Evolutionary conservation across 2,329 filamentous ascomycete species (phyloP), one percentile per base, ranked within the genome.

Genomic region (Magnaporthales sp.): DNA sequence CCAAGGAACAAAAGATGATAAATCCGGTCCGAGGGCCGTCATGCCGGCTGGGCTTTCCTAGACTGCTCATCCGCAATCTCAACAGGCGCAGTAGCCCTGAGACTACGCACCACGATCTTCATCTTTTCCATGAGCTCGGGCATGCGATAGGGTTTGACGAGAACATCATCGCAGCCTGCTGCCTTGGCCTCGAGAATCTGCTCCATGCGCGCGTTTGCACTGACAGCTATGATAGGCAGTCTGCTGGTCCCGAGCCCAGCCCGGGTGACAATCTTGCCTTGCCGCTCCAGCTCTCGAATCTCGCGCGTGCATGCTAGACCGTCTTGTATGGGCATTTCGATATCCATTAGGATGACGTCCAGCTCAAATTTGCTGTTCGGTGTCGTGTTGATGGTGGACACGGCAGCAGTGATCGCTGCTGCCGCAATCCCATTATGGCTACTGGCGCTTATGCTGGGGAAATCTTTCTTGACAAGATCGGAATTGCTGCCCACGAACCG

Each of bases 311-410:
- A 90, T 1, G 86, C 86, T 67, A 90, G 77, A 0, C 90, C 90
- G 70, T 91, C 88, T 80, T 90, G 89, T 19, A 91, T 77, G 1
- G 89, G 89, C 89, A 92, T 91, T 73, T 91, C 88, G 70, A 91
- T 86, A 71, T 92, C 90, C 89, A 92, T 92, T 24, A 92, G 79
- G 22, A 92, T 85, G 4, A 91, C 79, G 64, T 84, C 84, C 27
- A 89, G 76, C 1, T 80, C 77, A 29, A 81, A 77, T 4, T 24
- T 31, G 24, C 68, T 69, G 19, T 60, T 63, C 38, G 62, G 32
- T 13, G 63, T 62, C 6, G 65, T 38, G 2, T 65, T 62, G 4
- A 64, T 62, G 8, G 66, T 67, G 58, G 60, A 46, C 31, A 31
- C 58, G 4, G 56, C 56, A 26, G 56, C 56, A 13, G 56, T 30